Conservation (phyloP, 1,284 basidiomycete species). For the Flammula alnicola region DNA sequence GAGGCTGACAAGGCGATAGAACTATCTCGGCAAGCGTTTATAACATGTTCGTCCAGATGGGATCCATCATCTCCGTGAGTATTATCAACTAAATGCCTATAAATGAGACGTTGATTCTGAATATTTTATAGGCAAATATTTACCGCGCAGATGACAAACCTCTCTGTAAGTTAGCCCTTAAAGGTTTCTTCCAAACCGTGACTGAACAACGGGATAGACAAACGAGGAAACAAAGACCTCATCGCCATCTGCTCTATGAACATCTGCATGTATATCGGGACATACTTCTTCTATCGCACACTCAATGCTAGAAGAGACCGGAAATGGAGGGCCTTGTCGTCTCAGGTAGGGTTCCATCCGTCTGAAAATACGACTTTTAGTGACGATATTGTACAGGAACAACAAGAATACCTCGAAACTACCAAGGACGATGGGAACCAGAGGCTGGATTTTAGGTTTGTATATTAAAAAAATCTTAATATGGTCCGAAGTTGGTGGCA, state of each 20-base stretch:
- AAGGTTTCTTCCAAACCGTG: background rate
- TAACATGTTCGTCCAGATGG: conserved; percentile 68
- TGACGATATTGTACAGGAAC: conserved; percentile 42
- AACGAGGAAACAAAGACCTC: conserved; percentile 49
- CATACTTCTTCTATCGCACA: conserved; percentile 58
- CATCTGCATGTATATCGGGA: conserved; percentile 53
- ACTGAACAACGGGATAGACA: conserved; percentile 37
- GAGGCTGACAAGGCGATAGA: conserved; percentile 41
- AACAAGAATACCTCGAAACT: conserved; percentile 56
- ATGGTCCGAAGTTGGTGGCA: too few species aligned
- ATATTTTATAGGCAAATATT: conserved; percentile 41
- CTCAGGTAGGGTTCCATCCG: conserved; percentile 42
- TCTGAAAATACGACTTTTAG: background rate
- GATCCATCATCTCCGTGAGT: conserved; percentile 54
- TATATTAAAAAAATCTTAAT: conserved; percentile 16
- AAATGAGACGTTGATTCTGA: background rate
- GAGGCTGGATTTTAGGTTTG: conserved; percentile 26
- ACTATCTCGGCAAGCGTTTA: conserved; percentile 63
- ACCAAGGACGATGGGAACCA: conserved; percentile 63
- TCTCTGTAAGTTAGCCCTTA: conserved; percentile 43
- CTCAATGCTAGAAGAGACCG: conserved; percentile 56
- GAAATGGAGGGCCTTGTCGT: conserved; percentile 56
- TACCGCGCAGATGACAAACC: conserved; percentile 54
- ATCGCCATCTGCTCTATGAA: conserved; percentile 50
- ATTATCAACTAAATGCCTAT: background rate